phyloP scores from a whole-genome alignment of 108 stramenopile species.

The Aurantiochytrium sp. region DNA sequence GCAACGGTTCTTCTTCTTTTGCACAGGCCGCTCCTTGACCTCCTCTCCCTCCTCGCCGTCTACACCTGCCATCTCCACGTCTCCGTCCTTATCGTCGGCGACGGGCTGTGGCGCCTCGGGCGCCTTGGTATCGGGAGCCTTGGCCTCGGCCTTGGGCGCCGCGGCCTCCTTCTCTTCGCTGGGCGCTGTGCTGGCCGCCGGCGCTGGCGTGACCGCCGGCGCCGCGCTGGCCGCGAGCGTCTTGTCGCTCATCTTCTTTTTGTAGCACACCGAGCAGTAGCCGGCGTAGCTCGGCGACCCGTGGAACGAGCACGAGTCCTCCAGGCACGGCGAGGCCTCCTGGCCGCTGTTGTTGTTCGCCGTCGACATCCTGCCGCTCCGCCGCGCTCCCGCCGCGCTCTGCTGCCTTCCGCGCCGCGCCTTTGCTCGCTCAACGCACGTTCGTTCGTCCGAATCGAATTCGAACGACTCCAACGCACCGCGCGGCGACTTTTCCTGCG shows the following conservation, averaged over 20 bases:
- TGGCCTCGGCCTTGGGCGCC: not conserved
- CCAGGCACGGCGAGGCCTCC: not conserved
- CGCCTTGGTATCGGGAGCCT: not conserved
- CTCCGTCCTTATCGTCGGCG: not conserved
- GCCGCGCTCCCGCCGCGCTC: too few relatives aligned
- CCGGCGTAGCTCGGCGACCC: not conserved
- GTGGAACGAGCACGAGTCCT: not conserved
- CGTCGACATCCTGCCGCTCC: not conserved
- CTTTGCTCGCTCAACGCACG: too few relatives aligned
- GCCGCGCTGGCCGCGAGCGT: not conserved
- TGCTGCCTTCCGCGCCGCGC: too few relatives aligned
- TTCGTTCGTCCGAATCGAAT: too few relatives aligned
- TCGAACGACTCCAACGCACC: too few relatives aligned
- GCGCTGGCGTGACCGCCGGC: not conserved
- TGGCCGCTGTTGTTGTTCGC: slow-evolving; percentile 11
- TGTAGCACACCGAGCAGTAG: slow-evolving; percentile 17
- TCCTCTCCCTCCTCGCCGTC: not conserved
- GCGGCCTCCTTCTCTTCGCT: not conserved
- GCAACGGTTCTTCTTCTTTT: slow-evolving; percentile 19
- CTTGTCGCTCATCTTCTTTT: not conserved
- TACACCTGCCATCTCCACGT: not conserved
- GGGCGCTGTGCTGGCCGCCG: not conserved
- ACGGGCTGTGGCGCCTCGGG: not conserved
- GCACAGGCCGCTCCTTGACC: not conserved
- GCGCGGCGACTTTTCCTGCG: too few relatives aligned